Evolutionary conservation across 78 protist species (phyloP), one percentile per base, ranked within the genome.

Genomic region (Monosiga brevicollis): DNA sequence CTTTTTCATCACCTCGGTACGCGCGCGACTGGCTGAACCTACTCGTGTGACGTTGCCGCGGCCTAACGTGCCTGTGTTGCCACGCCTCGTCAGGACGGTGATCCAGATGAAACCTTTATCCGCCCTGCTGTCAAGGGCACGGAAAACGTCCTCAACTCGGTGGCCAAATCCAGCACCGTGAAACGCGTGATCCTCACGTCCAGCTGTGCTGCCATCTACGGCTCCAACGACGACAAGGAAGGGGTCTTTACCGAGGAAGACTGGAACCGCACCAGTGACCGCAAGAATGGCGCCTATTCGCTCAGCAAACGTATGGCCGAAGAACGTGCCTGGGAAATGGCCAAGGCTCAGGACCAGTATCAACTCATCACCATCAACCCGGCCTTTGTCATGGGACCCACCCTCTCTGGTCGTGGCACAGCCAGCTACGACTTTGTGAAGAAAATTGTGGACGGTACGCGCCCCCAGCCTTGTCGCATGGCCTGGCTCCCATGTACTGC

Each of bases 101-200:
- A 62, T 29, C 75, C 75, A 29, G 70, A 80, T 35, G 43, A 6
- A 34, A 2, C 36, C 72, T 49, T 73, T 23, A 11, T 86, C 23
- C 42, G 41, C 55, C 90, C 90, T 0, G 90, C 90, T 0, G 76
- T 87, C 32, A 81, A 76, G 79, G 90, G 86, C 38, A 86, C 83
- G 6, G 9, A 1, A 29, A 70, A 76, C n/a, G 87, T 78, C 24
- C 79, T 85, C 38, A 37, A 83, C 34, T 38, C 86, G 26, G 84
- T 81, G 29, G 71, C 73, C 73, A 43, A 78, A 49, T 41, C 32
- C 0, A 15, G 32, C 15, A 79, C 71, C 43, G 83, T 85, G 42
- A 42, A 85, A 76, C 79, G 88, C 73, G 79, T 76, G 39, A 36
- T 85, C 11, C 55, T 85, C 78, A 85, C 88, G 25, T 35, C 71